phyloP scores from a whole-genome alignment of 2,329 filamentous ascomycete species.

The Fusarium scirpi region DNA sequence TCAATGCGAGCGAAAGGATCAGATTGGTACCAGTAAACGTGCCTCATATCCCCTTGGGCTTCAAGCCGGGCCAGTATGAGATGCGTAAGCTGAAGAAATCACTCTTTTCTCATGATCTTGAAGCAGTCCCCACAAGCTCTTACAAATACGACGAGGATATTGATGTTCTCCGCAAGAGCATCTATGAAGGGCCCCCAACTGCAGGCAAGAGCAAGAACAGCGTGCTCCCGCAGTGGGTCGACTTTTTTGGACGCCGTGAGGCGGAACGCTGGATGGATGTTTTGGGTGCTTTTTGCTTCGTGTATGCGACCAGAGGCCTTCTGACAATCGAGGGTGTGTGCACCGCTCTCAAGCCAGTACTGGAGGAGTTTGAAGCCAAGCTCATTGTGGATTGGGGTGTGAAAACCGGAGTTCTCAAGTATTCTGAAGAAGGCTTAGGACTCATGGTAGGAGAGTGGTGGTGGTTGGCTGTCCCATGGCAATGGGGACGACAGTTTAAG shows the following conservation, averaged over 20 bases:
- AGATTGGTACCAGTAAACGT: constrained; percentile 66
- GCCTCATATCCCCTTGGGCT: constrained; percentile 74
- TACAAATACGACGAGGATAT: constrained; percentile 70
- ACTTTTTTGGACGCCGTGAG: constrained; percentile 72
- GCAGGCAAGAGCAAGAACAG: constrained; percentile 52
- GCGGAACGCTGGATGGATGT: constrained; percentile 73
- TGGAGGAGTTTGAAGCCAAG: constrained; percentile 73
- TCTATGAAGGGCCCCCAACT: constrained; percentile 56
- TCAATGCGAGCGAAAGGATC: constrained; percentile 71
- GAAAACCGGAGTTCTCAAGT: constrained; percentile 62
- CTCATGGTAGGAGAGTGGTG: constrained; percentile 72
- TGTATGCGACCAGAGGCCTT: constrained; percentile 71
- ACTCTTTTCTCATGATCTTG: constrained; percentile 72
- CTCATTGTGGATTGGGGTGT: constrained; percentile 70
- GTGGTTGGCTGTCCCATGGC: constrained; percentile 67
- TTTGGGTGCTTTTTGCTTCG: constrained; percentile 71
- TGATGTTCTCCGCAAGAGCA: constrained; percentile 54
- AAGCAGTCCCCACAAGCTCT: constrained; percentile 70
- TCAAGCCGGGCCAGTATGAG: constrained; percentile 78
- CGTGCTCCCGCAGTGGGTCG: constrained; percentile 77
- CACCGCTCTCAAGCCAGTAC: constrained; percentile 65
- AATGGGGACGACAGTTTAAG: constrained; percentile 30
- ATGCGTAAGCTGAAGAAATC: constrained; percentile 75
- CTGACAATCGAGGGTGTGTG: constrained; percentile 65
- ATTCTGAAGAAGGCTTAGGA: constrained; percentile 55